Percentiles rank a stretch among this genome's conserved stretches.
Conservation (phyloP, 2,329 filamentous ascomycete genomes). For the Aspergillus novoparasiticus region DNA sequence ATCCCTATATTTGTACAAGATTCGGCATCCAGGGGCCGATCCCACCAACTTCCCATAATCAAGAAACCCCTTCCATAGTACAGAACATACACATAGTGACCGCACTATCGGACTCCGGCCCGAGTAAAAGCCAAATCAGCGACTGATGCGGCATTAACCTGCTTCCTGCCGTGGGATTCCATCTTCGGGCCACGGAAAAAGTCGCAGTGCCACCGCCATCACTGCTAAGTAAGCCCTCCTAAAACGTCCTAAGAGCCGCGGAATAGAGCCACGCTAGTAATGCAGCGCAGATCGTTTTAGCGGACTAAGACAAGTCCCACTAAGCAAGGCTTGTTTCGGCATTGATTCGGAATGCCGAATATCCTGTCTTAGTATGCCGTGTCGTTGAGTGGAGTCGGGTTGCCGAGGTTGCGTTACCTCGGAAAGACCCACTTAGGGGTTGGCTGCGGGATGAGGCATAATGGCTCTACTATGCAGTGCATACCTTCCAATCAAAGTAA, state of each 20-base stretch:
- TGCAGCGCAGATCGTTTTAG: not conserved
- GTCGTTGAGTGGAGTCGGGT: not conserved
- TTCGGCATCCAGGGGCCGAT: not conserved
- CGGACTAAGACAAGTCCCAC: not conserved
- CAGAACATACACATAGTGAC: not conserved
- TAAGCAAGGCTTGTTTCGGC: not conserved
- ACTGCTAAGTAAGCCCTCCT: not conserved
- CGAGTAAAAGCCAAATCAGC: not conserved
- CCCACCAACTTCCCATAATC: not conserved
- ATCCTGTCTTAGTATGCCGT: not conserved
- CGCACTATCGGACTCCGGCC: not conserved
- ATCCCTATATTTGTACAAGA: not conserved
- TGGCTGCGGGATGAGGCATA: not conserved
- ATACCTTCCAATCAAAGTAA: not conserved
- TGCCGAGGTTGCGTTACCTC: not conserved
- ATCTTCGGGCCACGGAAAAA: not conserved
- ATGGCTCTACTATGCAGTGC: not conserved
- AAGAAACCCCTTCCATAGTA: not conserved
- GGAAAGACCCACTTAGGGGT: not conserved
- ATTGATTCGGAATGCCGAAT: not conserved
- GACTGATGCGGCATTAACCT: not conserved
- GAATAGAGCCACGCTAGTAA: not conserved
- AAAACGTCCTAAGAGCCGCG: not conserved
- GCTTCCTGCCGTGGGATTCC: not conserved
- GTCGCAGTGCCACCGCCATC: not conserved